phyloP scores from a whole-genome alignment of 140 eudicot genomes.

The Senecio squalidus region DNA sequence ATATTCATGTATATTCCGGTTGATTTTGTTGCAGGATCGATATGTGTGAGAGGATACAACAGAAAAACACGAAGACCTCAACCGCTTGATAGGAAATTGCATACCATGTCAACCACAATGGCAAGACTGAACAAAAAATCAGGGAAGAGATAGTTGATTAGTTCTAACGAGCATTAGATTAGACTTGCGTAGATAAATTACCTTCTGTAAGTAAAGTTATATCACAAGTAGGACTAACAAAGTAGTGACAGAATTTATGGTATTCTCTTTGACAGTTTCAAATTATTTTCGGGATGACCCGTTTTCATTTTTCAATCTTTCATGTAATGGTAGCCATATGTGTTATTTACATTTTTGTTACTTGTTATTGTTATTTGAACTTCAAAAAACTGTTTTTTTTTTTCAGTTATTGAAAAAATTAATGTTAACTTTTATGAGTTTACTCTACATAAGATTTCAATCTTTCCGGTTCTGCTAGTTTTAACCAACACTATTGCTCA shows the following conservation, averaged over 20 bases:
- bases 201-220: not conserved
- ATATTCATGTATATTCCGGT: not conserved
- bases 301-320: too few species aligned
- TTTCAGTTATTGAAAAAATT: too few species aligned
- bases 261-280: not conserved
- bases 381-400: too few species aligned
- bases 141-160: conserved; percentile 10
- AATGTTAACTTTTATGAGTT: too few species aligned
- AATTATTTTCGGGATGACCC: not conserved
- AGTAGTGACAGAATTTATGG: not conserved
- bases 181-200: not conserved
- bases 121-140: conserved; percentile 21
- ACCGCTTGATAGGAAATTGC: conserved; percentile 25
- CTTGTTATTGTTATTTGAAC: too few species aligned
- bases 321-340: too few species aligned
- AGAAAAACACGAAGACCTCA: conserved; percentile 35
- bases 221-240: not conserved
- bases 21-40: conserved; percentile 39
- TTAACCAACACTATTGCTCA: not conserved
- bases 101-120: conserved; percentile 5
- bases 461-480: not conserved
- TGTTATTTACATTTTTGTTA: too few species aligned
- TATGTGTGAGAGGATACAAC: conserved; percentile 60
- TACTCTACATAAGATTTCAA: too few species aligned
- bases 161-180: not conserved